Conservation (phyloP, 2,329 filamentous ascomycete species). For the Xylaria polymorpha region DNA sequence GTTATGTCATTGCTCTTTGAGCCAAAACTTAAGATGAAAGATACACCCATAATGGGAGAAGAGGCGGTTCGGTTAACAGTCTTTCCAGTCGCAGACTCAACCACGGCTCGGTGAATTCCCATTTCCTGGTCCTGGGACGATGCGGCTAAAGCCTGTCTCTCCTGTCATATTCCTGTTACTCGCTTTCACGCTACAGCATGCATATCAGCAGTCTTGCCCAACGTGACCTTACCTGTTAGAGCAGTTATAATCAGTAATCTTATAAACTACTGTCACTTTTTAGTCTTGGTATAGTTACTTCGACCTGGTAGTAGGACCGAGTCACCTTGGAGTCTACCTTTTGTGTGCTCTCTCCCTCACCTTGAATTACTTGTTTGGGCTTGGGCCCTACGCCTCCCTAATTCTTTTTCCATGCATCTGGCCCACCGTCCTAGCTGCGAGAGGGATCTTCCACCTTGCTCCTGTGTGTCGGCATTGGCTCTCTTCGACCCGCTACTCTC, state of each 20-base stretch:
- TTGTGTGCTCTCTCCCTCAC: conserved; percentile 46
- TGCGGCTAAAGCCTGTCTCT: conserved; percentile 22
- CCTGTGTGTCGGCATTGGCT: conserved; percentile 31
- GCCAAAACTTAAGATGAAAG: too few species aligned
- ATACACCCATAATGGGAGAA: too few species aligned
- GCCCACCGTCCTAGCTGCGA: conserved; percentile 34
- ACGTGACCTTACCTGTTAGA: conserved; percentile 34
- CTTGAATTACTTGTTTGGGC: conserved; percentile 45
- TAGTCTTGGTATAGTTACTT: conserved; percentile 18
- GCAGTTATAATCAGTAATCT: conserved; percentile 30
- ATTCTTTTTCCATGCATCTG: conserved; percentile 40
- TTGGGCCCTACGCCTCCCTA: conserved; percentile 36
- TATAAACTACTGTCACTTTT: conserved; percentile 22
- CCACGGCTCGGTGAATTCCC: conserved; percentile 27
- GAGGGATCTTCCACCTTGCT: conserved; percentile 24
- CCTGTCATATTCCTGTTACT: conserved; percentile 10
- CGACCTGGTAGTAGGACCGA: conserved; percentile 31
- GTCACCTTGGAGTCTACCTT: conserved; percentile 41
- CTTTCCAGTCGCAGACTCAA: conserved; percentile 13
- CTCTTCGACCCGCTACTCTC: conserved; percentile 40
- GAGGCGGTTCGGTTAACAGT: too few species aligned
- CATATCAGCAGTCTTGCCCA: conserved; percentile 31
- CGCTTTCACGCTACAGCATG: conserved; percentile 28
- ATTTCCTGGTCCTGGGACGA: conserved; percentile 33
- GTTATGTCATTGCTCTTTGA: conserved; percentile 7